Base-by-base conservation (phyloP, 176 grass and related monocot genomes). In the Eleusine indica region DNA sequence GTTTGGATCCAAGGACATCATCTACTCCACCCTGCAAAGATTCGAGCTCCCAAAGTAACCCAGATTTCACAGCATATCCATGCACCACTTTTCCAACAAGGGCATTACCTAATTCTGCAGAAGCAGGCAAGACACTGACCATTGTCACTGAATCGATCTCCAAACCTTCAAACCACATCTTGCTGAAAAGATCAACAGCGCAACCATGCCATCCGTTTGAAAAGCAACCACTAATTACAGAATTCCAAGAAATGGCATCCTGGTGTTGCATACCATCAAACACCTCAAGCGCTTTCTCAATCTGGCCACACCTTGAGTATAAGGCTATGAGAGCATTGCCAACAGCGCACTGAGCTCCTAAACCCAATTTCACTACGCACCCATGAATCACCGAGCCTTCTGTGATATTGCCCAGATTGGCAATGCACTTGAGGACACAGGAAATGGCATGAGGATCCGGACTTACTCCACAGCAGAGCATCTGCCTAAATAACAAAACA, bases 191-290 rank as follows among this genome's bases (percentile, higher is more conserved):
- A 40, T 82, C 66, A 51, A 91, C 49, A 41, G 86, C 89, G 52
- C 15, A 91, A 25, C 2, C 86, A 68, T 88, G 75, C 82, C 86
- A 86, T 68, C 79, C 75, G 79, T 94, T 98, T 12, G 89, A 94
- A 25, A 90, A 81, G 77, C 86, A 93, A 17, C 92, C 90, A 68
- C 83, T 84, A 70, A 97, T 94, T 22, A 90, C 67, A 51, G 95
- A 91, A 61, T 98, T 98, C 90, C 86, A 98, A 77, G 92, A 94
- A 48, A 98, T 91, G 43, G 85, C 66, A 90, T 98, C 90, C 63
- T 54, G 79, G 16, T 82, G 22, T 25, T 89, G 76, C 95, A 90
- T 98, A 60, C 73, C 82, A 35, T 90, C 82, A 17, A 98, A 98
- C 19, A 95, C 43, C 41, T 29, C 38, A 29, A 93, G 35, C 2